Base-by-base conservation (phyloP, 352 stramenopile species). In the Phytophthora vignae region DNA sequence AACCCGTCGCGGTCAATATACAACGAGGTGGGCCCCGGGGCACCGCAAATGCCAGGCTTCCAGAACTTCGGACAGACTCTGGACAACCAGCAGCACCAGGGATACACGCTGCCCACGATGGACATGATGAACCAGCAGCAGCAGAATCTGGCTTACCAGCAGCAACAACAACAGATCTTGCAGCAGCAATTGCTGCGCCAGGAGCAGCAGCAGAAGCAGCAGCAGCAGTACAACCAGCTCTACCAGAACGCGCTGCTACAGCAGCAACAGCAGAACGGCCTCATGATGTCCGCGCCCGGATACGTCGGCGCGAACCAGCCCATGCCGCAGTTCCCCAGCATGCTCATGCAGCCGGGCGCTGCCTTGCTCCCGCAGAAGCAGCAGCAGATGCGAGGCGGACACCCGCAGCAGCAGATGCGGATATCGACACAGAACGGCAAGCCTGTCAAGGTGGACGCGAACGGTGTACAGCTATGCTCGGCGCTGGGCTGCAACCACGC, bases 401-500 rank as follows among this genome's bases (percentile, higher is more conserved):
- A 72, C 52, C 48, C 62, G n/a, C 75, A 79, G 33, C 74, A 79
- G 57, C 67, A 79, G 42, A 68, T 79, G 59, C 71, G 73, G 56
- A 78, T 85, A 71, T 71, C 78, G n/a, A 77, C 74, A 31, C 81
- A 90, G 31, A 76, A 76, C 31, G 88, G 87, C 64, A 86, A 91
- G 67, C 75, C 84, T 17, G 82, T 89, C 49, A 82, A 81, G 64
- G 71, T 63, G 21, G 84, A 94, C 19, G 69, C 74, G 3, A 77
- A 82, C 25, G 77, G 82, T 9, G 77, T 72, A n/a, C 87, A 91
- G 69, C 80, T 94, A 31, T 94, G 87, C 69, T 90, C 87, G 21
- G 85, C 89, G 5, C 69, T 92, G 17, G 89, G 89, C 15, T 96
- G 89, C 76, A 93, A 88, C 73, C 87, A 96, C 69, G 77, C 85